Evolutionary conservation across 495 filamentous ascomycete genomes (phyloP).

Genomic region (Schizothecium vesticola): DNA sequence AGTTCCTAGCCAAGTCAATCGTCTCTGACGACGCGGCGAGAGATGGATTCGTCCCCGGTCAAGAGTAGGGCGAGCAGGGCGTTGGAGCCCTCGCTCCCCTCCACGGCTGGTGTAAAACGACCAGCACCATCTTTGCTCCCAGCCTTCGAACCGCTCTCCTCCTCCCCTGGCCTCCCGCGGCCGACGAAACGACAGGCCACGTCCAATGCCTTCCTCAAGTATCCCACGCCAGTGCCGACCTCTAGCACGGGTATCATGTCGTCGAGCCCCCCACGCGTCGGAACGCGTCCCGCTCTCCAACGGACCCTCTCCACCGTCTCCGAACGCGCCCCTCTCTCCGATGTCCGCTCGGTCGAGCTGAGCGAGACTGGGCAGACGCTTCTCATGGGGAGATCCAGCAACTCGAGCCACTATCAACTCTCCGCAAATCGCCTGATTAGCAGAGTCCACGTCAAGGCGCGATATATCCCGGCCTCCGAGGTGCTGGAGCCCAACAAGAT

Average conservation of each 20-base stretch:
- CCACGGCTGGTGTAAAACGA: constrained; percentile 65
- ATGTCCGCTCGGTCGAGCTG: constrained; percentile 73
- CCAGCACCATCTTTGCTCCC: constrained; percentile 77
- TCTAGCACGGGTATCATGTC: constrained; percentile 89
- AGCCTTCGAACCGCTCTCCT: constrained; percentile 87
- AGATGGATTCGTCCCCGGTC: constrained; percentile 32
- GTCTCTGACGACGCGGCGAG: neutral
- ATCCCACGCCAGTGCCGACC: constrained; percentile 89
- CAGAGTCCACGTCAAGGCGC: constrained; percentile 83
- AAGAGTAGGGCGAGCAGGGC: constrained; percentile 9
- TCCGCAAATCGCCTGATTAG: constrained; percentile 89
- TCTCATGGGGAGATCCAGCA: constrained; percentile 86
- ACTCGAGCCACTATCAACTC: constrained; percentile 84
- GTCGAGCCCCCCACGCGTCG: constrained; percentile 69
- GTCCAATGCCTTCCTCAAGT: constrained; percentile 48
- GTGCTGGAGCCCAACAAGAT: constrained; percentile 63
- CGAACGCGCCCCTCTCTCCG: constrained; percentile 79
- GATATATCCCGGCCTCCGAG: constrained; percentile 63
- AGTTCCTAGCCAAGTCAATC: neutral
- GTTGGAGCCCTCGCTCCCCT: constrained; percentile 37
- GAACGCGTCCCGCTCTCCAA: constrained; percentile 50
- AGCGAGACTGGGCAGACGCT: constrained; percentile 76
- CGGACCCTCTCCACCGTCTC: constrained; percentile 64
- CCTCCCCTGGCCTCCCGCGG: constrained; percentile 76
- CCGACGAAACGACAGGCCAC: constrained; percentile 65